Percentiles rank a stretch among this genome's conserved stretches.
Evolutionary conservation across 2,329 filamentous ascomycete species (phyloP).

Genomic region (Metarhizium brunneum): DNA sequence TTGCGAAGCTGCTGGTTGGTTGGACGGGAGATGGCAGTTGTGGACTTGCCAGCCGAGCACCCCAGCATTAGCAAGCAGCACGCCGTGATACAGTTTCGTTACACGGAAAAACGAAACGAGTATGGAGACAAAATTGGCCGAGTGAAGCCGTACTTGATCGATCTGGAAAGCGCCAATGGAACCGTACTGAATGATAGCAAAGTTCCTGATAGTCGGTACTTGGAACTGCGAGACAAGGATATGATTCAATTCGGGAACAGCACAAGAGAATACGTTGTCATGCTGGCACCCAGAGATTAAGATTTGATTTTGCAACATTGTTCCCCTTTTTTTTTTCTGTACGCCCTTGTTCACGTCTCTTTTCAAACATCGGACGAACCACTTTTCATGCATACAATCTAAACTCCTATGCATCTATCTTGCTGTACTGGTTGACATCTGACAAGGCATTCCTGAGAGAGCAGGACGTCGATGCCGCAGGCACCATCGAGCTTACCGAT

Average conservation of each 20-base stretch:
- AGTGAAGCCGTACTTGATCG: slow-evolving; percentile 82
- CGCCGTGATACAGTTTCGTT: slow-evolving; percentile 87
- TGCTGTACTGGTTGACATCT: not conserved
- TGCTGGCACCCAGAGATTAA: slow-evolving; percentile 54
- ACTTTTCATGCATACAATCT: not conserved
- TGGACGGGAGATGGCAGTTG: slow-evolving; percentile 70
- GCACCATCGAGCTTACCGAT: not conserved
- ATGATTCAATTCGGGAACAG: slow-evolving; percentile 82
- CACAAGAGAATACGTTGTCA: slow-evolving; percentile 89
- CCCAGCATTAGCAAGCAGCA: slow-evolving; percentile 94
- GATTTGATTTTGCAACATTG: not conserved
- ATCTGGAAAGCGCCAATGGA: slow-evolving; percentile 88
- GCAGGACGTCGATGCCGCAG: not conserved
- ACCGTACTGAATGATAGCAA: slow-evolving; percentile 70
- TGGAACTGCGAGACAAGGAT: slow-evolving; percentile 83
- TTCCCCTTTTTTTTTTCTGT: not conserved
- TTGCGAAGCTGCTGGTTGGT: slow-evolving; percentile 82
- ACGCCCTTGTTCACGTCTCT: not conserved
- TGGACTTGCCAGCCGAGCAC: slow-evolving; percentile 78
- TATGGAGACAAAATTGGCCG: slow-evolving; percentile 74
- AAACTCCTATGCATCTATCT: not conserved
- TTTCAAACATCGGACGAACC: not conserved
- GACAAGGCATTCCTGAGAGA: not conserved
- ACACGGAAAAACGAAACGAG: slow-evolving; percentile 74
- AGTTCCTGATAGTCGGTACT: slow-evolving; percentile 66